These are phyloP conservation scores for Epichloe sp. DNA, from an alignment of 2,329 filamentous ascomycete species.

Conservation along the genomic window DNA sequence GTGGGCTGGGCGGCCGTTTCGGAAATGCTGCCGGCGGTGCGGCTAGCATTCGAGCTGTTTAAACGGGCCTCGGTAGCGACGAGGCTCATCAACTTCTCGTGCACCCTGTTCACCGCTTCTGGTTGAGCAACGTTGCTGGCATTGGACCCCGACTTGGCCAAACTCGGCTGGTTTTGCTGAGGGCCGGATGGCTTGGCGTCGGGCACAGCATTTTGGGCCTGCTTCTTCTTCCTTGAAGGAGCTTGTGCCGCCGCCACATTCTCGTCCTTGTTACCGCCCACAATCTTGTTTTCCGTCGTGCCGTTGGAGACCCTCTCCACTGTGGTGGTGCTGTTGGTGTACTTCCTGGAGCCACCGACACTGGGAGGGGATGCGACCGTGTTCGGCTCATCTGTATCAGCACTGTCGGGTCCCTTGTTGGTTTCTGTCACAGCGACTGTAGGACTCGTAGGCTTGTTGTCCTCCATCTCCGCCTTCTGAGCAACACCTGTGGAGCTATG, in stretches of 20 bases:
- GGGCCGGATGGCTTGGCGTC: too few species aligned
- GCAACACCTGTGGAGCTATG: neutral
- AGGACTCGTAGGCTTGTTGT: neutral
- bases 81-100: neutral
- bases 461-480: neutral
- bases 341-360: neutral
- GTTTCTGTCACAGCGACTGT: too few species aligned
- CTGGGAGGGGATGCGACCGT: neutral
- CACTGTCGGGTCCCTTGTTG: too few species aligned
- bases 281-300: neutral
- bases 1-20: neutral
- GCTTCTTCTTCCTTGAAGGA: too few species aligned
- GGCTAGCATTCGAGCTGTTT: neutral
- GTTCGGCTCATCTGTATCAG: neutral
- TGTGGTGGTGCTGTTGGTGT: neutral
- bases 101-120: neutral
- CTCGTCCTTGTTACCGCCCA: too few species aligned
- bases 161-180: neutral
- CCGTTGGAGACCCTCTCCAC: neutral
- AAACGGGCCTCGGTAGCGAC: neutral
- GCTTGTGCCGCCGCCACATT: neutral
- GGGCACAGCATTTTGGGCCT: neutral
- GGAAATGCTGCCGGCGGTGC: neutral
- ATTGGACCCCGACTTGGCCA: neutral
- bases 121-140: neutral